phyloP scores from a whole-genome alignment of 306 rosid genomes.

The Cicer yamashitae region DNA sequence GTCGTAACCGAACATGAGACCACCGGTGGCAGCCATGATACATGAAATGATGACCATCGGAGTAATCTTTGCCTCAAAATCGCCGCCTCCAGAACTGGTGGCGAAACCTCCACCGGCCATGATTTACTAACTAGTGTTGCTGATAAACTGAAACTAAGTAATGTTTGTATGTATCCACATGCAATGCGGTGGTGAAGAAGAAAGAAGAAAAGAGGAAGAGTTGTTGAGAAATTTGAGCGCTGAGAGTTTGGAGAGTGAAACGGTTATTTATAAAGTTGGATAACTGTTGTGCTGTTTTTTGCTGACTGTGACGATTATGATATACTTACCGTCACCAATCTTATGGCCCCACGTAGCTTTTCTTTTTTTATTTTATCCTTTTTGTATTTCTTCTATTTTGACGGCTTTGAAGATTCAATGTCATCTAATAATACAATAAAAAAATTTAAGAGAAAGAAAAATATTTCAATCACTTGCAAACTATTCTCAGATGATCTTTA shows the following conservation, averaged over 20 bases:
- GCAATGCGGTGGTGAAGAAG: neutral
- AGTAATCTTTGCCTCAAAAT: conserved; percentile 85
- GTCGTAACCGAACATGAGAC: conserved; percentile 93
- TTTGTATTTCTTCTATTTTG: neutral
- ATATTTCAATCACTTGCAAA: too few species aligned
- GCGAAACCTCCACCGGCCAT: conserved; percentile 69
- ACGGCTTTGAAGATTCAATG: neutral
- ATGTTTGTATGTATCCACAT: too few species aligned
- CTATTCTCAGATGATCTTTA: too few species aligned
- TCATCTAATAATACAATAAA: neutral
- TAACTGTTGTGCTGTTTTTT: neutral
- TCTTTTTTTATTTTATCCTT: neutral
- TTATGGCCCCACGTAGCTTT: conserved; percentile 9
- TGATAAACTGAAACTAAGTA: neutral
- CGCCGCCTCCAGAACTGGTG: conserved; percentile 33
- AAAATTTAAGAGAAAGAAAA: too few species aligned
- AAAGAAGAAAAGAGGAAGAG: neutral
- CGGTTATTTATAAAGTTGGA: conserved; percentile 28
- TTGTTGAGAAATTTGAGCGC: neutral
- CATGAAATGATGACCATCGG: conserved; percentile 80
- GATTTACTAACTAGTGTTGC: neutral
- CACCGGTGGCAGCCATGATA: conserved; percentile 90
- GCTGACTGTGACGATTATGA: neutral
- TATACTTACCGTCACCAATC: conserved; percentile 1
- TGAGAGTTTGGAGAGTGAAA: neutral